phyloP scores from a whole-genome alignment of 2,329 filamentous ascomycete genomes.

The Pseudofabraea citricarpa region DNA sequence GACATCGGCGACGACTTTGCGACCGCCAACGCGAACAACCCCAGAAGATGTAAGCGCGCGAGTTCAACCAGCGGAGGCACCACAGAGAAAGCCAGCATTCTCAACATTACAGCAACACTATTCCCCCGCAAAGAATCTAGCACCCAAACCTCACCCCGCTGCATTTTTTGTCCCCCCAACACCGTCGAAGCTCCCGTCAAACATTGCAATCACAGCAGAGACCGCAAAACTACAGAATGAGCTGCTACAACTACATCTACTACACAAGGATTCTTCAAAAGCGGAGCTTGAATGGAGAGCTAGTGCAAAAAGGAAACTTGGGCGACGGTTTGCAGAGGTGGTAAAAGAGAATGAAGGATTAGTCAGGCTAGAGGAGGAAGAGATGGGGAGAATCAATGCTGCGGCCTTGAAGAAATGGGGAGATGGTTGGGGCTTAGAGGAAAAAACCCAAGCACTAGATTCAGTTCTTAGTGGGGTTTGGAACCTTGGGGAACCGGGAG shows the following conservation, averaged over 20 bases:
- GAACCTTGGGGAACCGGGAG: slow-evolving; percentile 49
- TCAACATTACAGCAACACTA: slow-evolving; percentile 63
- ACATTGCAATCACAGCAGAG: slow-evolving; percentile 54
- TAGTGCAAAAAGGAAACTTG: slow-evolving; percentile 47
- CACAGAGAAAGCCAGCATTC: slow-evolving; percentile 35
- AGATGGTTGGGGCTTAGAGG: slow-evolving; percentile 39
- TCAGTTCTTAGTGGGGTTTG: slow-evolving; percentile 52
- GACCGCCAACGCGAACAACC: slow-evolving; percentile 12
- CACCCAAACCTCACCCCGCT: slow-evolving; percentile 58
- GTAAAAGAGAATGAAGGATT: slow-evolving; percentile 36
- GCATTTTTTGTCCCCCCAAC: slow-evolving; percentile 54
- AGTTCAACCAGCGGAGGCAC: slow-evolving; percentile 12
- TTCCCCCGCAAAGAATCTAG: slow-evolving; percentile 55
- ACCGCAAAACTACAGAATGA: slow-evolving; percentile 57
- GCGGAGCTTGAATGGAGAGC: slow-evolving; percentile 47
- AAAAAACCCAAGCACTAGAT: slow-evolving; percentile 54
- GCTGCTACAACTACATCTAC: slow-evolving; percentile 58
- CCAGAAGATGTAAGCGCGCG: slow-evolving; percentile 9
- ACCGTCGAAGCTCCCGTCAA: slow-evolving; percentile 56
- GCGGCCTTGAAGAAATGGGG: slow-evolving; percentile 48
- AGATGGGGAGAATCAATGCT: slow-evolving; percentile 46
- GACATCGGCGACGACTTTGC: slow-evolving; percentile 13
- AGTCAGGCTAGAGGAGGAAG: slow-evolving; percentile 34
- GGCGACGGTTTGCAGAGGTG: slow-evolving; percentile 35
- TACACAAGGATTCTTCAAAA: slow-evolving; percentile 49